Conservation (phyloP, 495 filamentous ascomycete species). For the Talaromyces proteolyticus region DNA sequence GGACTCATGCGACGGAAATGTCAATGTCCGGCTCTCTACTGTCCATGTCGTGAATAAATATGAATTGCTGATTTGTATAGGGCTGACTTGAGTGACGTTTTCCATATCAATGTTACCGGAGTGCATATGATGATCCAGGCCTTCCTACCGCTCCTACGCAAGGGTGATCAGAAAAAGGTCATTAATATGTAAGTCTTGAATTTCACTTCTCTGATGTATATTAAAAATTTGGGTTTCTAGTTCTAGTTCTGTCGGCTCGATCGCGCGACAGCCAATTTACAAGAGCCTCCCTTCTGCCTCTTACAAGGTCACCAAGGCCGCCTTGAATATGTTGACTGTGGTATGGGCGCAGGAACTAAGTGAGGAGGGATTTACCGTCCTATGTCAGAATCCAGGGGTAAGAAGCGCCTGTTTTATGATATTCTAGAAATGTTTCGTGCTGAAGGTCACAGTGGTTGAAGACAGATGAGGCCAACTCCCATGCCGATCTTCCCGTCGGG, state of each 20-base stretch:
- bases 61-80: conserved; percentile 7
- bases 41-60: neutral
- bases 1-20: conserved; percentile 14
- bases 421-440: neutral
- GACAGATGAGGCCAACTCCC: conserved; percentile 36
- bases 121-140: conserved; percentile 34
- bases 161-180: conserved; percentile 37
- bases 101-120: conserved; percentile 39
- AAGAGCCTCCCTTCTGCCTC: conserved; percentile 21
- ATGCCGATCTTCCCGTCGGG: conserved; percentile 39
- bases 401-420: conserved; percentile 5
- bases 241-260: conserved; percentile 39
- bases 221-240: conserved; percentile 3
- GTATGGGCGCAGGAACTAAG: conserved; percentile 38
- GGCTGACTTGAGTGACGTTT: conserved; percentile 24
- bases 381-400: conserved; percentile 35
- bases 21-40: conserved; percentile 16
- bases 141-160: conserved; percentile 42
- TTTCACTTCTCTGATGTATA: neutral
- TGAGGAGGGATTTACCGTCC: conserved; percentile 36
- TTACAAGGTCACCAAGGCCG: conserved; percentile 49
- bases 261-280: conserved; percentile 13
- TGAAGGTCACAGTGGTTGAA: conserved; percentile 34
- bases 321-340: conserved; percentile 42
- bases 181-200: conserved; percentile 35